Conservation (phyloP, 2,329 filamentous ascomycete species). For the Colletotrichum tropicicola region DNA sequence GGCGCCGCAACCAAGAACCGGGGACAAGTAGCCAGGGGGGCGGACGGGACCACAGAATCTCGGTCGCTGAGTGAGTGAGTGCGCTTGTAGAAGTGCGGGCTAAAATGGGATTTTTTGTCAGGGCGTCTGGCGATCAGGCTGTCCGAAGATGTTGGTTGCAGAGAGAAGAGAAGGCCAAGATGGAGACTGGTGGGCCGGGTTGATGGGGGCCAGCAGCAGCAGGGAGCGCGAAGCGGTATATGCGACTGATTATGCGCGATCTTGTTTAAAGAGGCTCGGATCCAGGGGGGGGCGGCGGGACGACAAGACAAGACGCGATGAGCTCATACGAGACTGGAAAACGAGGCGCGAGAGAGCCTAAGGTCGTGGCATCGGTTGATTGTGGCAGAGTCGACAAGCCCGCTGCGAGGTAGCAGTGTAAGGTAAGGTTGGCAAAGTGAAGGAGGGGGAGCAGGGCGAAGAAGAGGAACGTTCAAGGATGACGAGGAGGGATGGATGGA, state of each 20-base stretch:
- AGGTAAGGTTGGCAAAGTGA: conserved; percentile 34
- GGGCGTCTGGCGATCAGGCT: conserved; percentile 8
- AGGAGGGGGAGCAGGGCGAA: not conserved
- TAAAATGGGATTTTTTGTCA: not conserved
- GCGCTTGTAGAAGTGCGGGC: not conserved
- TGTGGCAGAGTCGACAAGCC: conserved; percentile 26
- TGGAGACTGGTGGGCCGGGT: conserved; percentile 13
- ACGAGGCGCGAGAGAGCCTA: conserved; percentile 18
- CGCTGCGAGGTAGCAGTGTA: not conserved
- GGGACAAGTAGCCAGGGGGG: not conserved
- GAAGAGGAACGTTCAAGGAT: conserved; percentile 23
- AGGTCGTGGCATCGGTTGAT: conserved; percentile 5
- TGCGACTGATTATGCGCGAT: conserved; percentile 14
- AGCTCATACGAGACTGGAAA: conserved; percentile 5
- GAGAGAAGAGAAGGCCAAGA: conserved; percentile 1
- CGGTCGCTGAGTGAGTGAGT: not conserved
- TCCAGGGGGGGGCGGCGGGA: not conserved
- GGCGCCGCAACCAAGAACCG: not conserved
- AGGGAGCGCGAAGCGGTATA: conserved; percentile 15
- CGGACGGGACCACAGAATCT: not conserved
- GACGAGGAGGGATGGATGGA: conserved; percentile 16
- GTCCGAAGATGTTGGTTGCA: not conserved
- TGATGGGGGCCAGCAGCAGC: conserved; percentile 7
- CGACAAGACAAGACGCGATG: not conserved
- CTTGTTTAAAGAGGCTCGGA: conserved; percentile 5